phyloP scores from a whole-genome alignment of 129 eudicot species.

The Calendula officinalis region DNA sequence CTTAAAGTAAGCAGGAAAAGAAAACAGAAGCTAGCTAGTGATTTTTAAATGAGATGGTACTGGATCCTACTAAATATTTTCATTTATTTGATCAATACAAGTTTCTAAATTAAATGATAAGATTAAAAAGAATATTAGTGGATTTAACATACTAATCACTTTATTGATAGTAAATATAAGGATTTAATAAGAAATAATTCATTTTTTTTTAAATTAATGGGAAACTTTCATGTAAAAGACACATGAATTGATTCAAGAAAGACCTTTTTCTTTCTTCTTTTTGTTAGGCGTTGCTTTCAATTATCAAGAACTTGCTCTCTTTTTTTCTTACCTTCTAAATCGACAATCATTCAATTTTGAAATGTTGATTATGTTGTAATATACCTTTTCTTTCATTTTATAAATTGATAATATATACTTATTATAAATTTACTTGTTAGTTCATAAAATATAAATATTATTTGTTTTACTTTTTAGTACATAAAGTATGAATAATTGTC shows the following conservation, averaged over 20 bases:
- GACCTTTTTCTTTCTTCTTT: background rate
- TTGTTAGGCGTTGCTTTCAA: conserved; percentile 6
- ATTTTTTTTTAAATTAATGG: too few relatives aligned
- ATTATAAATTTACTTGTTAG: background rate
- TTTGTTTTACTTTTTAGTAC: too few relatives aligned
- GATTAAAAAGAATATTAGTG: background rate
- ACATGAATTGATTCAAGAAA: conserved; percentile 8
- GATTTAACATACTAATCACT: too few relatives aligned
- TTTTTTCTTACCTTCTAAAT: background rate
- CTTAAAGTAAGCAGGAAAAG: too few relatives aligned
- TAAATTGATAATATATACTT: background rate
- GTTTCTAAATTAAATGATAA: too few relatives aligned
- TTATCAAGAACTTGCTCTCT: conserved; percentile 6
- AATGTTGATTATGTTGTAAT: background rate
- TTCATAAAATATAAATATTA: too few relatives aligned
- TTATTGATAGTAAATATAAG: too few relatives aligned
- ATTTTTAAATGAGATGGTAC: too few relatives aligned
- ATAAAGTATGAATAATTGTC: background rate
- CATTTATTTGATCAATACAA: too few relatives aligned
- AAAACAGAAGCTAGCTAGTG: too few relatives aligned
- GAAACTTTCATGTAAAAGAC: conserved; percentile 1
- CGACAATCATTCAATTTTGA: conserved; percentile 1
- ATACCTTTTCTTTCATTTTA: background rate
- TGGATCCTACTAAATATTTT: too few relatives aligned
- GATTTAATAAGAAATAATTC: too few relatives aligned